Conservation (phyloP, 2,329 filamentous ascomycete genomes). For the Fusarium sp. region DNA sequence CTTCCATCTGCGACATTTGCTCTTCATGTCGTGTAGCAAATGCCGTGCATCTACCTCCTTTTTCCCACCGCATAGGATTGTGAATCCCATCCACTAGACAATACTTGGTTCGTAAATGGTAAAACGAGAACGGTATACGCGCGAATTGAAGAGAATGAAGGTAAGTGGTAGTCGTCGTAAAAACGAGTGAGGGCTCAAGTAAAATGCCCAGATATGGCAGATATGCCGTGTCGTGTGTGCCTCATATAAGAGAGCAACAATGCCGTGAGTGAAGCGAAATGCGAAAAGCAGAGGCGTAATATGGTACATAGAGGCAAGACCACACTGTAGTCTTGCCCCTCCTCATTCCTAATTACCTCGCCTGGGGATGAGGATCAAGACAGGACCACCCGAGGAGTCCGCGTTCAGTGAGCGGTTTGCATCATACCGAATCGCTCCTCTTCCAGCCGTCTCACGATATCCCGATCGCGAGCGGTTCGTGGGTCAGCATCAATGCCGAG, state of each 20-base stretch:
- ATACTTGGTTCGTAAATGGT: slow-evolving; percentile 46
- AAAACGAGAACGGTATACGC: slow-evolving; percentile 32
- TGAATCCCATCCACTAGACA: slow-evolving; percentile 48
- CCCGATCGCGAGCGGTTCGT: slow-evolving; percentile 69
- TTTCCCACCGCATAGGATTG: slow-evolving; percentile 38
- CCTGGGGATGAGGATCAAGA: slow-evolving; percentile 24
- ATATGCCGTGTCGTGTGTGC: slow-evolving; percentile 37
- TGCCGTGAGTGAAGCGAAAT: slow-evolving; percentile 42
- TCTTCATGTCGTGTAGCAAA: slow-evolving; percentile 50
- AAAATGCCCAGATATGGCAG: slow-evolving; percentile 40
- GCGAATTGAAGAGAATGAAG: slow-evolving; percentile 41
- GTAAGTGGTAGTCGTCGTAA: slow-evolving; percentile 29
- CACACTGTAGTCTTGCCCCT: slow-evolving; percentile 20
- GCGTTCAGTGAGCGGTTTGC: slow-evolving; percentile 47
- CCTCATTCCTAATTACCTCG: slow-evolving; percentile 27
- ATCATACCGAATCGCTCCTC: slow-evolving; percentile 61
- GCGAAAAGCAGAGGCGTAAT: slow-evolving; percentile 38
- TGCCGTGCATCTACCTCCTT: slow-evolving; percentile 42
- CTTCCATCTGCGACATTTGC: slow-evolving; percentile 41
- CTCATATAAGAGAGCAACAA: slow-evolving; percentile 23
- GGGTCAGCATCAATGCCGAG: slow-evolving; percentile 73
- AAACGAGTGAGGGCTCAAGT: slow-evolving; percentile 41
- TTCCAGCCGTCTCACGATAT: slow-evolving; percentile 70
- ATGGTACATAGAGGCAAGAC: slow-evolving; percentile 38
- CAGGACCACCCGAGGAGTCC: slow-evolving; percentile 13